phyloP scores from a whole-genome alignment of 2,329 filamentous ascomycete species.

The Cytospora piceae region DNA sequence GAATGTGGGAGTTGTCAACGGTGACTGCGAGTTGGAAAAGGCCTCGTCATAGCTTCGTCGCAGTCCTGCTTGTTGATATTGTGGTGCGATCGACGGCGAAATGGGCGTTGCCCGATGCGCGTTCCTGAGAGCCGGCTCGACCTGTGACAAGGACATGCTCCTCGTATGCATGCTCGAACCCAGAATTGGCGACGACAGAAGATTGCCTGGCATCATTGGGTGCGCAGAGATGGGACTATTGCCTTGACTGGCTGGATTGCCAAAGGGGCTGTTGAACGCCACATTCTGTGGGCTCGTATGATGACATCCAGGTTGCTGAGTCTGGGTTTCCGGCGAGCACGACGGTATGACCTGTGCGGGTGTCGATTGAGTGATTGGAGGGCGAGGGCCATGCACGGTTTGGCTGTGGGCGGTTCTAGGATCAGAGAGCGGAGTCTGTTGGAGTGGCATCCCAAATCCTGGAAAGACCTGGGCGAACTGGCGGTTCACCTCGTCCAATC shows the following conservation, averaged over 20 bases:
- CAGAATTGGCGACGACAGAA: conserved; percentile 19
- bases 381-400: neutral
- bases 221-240: conserved; percentile 9
- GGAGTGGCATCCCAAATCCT: neutral
- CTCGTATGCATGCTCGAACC: conserved; percentile 11
- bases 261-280: neutral
- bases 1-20: neutral
- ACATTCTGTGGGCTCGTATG: conserved; percentile 13
- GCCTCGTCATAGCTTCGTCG: conserved; percentile 20
- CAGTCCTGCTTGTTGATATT: conserved; percentile 2
- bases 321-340: conserved; percentile 3
- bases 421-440: neutral
- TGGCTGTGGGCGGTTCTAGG: neutral
- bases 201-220: conserved; percentile 19
- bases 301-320: conserved; percentile 15
- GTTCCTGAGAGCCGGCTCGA: conserved; percentile 6
- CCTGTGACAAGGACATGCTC: conserved; percentile 16
- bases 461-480: conserved; percentile 24
- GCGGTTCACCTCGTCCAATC: conserved; percentile 14
- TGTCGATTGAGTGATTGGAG: neutral
- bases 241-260: conserved; percentile 8
- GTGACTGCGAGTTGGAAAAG: conserved; percentile 11
- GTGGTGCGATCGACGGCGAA: neutral
- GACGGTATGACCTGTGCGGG: neutral
- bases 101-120: neutral